These are phyloP conservation scores for Brassica hybrid DNA, from an alignment of 441 rosid species.

Conservation along the genomic window DNA sequence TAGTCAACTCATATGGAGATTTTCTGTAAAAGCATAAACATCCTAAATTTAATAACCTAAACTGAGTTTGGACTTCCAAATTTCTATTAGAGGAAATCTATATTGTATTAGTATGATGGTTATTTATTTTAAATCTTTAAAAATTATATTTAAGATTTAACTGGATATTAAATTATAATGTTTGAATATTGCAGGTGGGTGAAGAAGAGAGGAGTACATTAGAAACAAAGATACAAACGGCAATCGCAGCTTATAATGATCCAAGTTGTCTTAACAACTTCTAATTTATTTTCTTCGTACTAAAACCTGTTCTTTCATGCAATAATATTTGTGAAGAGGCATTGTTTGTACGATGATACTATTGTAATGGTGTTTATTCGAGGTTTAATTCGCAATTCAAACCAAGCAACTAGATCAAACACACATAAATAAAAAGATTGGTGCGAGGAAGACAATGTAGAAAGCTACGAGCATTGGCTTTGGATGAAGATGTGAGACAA, in stretches of 20 bases:
- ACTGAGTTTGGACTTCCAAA: too few relatives aligned
- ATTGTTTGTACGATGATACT: neutral
- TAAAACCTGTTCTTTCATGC: neutral
- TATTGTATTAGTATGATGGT: too few relatives aligned
- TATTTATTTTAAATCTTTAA: too few relatives aligned
- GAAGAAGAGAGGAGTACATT: conserved; percentile 38
- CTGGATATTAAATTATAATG: neutral
- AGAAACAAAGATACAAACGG: conserved; percentile 36
- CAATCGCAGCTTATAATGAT: conserved; percentile 43
- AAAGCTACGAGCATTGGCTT: conserved; percentile 60
- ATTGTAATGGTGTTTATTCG: neutral
- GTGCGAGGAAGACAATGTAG: conserved; percentile 60
- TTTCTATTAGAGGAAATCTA: too few relatives aligned
- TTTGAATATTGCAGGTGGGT: conserved; percentile 29
- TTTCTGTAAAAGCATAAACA: neutral
- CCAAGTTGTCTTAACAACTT: conserved; percentile 29
- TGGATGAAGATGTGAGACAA: conserved; percentile 51
- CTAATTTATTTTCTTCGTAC: neutral
- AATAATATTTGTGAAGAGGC: conserved; percentile 4
- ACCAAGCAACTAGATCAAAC: neutral
- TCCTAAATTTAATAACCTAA: too few relatives aligned
- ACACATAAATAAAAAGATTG: conserved; percentile 41
- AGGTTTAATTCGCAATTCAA: neutral
- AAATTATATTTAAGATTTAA: neutral
- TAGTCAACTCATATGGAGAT: neutral